Base-by-base conservation (phyloP, 495 filamentous ascomycete species). In the Aspergillus conjunctus region DNA sequence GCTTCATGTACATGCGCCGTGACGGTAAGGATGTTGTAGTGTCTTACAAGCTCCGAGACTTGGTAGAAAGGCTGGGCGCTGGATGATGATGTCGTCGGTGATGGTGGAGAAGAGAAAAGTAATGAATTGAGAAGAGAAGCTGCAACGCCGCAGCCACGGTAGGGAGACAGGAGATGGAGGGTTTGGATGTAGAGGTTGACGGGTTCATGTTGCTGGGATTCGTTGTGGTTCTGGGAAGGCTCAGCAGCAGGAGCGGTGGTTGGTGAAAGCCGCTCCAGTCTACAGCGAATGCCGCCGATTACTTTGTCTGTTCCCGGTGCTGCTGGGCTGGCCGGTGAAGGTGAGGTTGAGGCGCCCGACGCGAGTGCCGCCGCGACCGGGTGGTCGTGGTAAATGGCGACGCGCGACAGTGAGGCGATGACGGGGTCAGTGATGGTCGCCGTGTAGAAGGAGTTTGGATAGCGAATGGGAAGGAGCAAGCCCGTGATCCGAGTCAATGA, bases 1-100 rank as follows among this genome's bases (percentile, higher is more conserved):
- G 88, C 86, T 60, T 94, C 91, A 88, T 96, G 97, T 2, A 98
- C 94, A 76, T 98, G 94, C 14, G 94, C 94, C 54, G 90, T 92
- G 11, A 92, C 82, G 14, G 76, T 79, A 34, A 69, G 71, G 20
- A 81, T 77, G 49, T 79, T 76, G 61, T 79, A 79, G 63, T 79
- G 77, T 52, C 69, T 78, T 20, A 75, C 75, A 11, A 88, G 73
- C 20, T 81, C 75, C 44, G 85, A 81, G 18, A 75, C 74, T 4
- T 63, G 72, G 44, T 69, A 67, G 17, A 21, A 55, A 22, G 31
- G 18, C 12, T 58, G 70, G 7, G 51, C n/a, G 7, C 44, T 32
- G 14, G 30, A 50, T 63, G 39, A 71, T 59, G 30, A 70, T 54
- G 26, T 67, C 66, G 8, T 64, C 56, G 60, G 79, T 66, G 57